Percentiles rank a stretch among this genome's conserved stretches.
Conservation (phyloP, 2,329 filamentous ascomycete genomes). For the Gnomoniopsis sp. region DNA sequence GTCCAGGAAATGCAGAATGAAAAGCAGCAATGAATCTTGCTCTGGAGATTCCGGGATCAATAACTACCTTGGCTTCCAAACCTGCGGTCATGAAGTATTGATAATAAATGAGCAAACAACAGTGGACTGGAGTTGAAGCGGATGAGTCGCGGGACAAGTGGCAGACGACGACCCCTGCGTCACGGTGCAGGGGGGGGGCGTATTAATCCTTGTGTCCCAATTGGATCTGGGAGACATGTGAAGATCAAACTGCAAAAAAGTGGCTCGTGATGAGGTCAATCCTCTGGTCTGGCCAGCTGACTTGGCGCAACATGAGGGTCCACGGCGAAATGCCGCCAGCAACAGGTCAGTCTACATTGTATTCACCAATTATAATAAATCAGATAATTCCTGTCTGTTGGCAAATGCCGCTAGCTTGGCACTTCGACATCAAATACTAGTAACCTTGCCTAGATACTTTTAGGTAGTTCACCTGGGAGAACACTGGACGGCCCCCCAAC, state of each 20-base stretch:
- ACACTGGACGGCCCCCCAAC: too few species aligned
- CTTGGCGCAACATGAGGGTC: not conserved
- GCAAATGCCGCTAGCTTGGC: not conserved
- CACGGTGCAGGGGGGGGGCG: not conserved
- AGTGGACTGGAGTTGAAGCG: not conserved
- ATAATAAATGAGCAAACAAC: not conserved
- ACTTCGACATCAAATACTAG: too few species aligned
- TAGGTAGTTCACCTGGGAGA: too few species aligned
- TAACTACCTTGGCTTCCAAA: not conserved
- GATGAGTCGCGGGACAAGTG: too few species aligned
- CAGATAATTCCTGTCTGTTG: too few species aligned
- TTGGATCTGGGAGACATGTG: constrained; percentile 7
- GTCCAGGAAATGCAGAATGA: not conserved
- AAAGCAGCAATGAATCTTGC: not conserved
- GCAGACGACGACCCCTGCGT: not conserved
- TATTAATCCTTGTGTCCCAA: not conserved
- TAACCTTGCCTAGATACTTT: too few species aligned
- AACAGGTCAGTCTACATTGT: not conserved
- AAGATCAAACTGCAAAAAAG: not conserved
- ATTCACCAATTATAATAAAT: too few species aligned
- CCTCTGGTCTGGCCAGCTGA: not conserved
- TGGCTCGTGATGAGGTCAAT: constrained; percentile 1
- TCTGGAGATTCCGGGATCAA: not conserved
- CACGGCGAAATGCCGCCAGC: too few species aligned
- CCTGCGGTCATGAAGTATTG: not conserved